Base-by-base conservation (phyloP, 1,139 yeast genomes). In the Wickerhamomyces sp. region DNA sequence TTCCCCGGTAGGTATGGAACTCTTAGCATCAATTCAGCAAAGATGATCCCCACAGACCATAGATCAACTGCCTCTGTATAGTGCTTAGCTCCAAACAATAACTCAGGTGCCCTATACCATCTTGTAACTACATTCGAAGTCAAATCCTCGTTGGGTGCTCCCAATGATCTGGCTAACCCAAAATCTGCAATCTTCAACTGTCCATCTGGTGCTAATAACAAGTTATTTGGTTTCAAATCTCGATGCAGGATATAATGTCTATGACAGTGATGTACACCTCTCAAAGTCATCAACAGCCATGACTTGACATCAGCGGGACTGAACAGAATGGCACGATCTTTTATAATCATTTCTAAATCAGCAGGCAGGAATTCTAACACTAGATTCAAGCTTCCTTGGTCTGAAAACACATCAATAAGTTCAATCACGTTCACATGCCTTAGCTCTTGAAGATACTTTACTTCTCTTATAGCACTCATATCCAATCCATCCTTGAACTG, bases 31-130 rank as follows among this genome's bases (percentile, higher is more conserved):
- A 93, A 70, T 60, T 93, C 99, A 0, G 98, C 98, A 69, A 90
- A 91, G n/a, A 93, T 91, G 7, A 88, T 79, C 1, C 99, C 99
- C 18, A 90, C 82, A 0, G 96, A 87, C 99, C 99, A 93, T 3
- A 89, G 72, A 65, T 93, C 99, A 3, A 93, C 79, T 0, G 95
- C 96, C 2, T 79, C 81, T 0, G 96, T 86, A 59, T 93, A 93
- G 61, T 89, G 95, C 45, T 81, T 77, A 1, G 97, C 91, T 0
- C 96, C 96, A 61, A 91, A 84, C 36, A 93, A 67, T 42, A 93
- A 70, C 59, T 93, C 99, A 0, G 99, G 99, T 0, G 98, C 95
- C 45, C 98, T 71, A 66, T 93, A 93, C 99, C 99, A 93, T 50
- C 98, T 71, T 2, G 99, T 93, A 2, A 93, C 99, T 10, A 93